Evolutionary conservation across 1,284 basidiomycete genomes (phyloP).

Genomic region (Trichosporon ovoides): DNA sequence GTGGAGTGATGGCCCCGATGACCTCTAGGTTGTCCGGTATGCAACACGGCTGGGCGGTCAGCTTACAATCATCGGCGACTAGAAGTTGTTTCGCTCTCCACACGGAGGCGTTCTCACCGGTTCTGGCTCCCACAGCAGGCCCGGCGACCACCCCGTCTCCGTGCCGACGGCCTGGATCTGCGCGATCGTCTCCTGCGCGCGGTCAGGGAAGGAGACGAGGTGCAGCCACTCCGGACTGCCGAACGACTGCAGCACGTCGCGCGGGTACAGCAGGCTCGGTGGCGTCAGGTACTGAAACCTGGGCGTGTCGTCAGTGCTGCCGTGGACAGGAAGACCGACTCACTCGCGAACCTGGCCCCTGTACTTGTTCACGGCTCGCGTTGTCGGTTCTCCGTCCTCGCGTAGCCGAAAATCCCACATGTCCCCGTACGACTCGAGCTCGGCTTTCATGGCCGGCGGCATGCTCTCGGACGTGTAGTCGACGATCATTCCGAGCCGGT

Average conservation of each 20-base stretch:
- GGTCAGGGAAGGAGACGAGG: slow-evolving; percentile 30
- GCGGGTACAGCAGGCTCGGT: slow-evolving; percentile 28
- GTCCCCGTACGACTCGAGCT: slow-evolving; percentile 34
- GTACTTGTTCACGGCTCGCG: slow-evolving; percentile 40
- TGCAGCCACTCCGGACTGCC: slow-evolving; percentile 25
- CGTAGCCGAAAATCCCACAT: slow-evolving; percentile 38
- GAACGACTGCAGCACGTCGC: slow-evolving; percentile 22
- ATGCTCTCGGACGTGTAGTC: slow-evolving; percentile 33
- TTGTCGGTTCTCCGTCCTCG: slow-evolving; percentile 34
- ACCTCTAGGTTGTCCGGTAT: slow-evolving; percentile 24
- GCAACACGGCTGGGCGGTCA: slow-evolving; percentile 19
- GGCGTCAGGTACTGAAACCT: slow-evolving; percentile 39
- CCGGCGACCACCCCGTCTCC: slow-evolving; percentile 21
- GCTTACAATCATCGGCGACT: background rate
- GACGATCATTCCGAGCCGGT: slow-evolving; percentile 39
- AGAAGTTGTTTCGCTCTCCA: background rate
- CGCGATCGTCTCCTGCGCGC: slow-evolving; percentile 19
- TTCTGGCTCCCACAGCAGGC: slow-evolving; percentile 41
- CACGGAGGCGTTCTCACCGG: slow-evolving; percentile 24
- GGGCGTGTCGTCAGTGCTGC: background rate
- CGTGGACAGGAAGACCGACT: slow-evolving; percentile 9
- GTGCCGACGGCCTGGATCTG: slow-evolving; percentile 23
- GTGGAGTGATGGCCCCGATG: slow-evolving; percentile 17
- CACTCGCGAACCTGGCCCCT: slow-evolving; percentile 33
- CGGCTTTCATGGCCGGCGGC: slow-evolving; percentile 22